phyloP scores from a whole-genome alignment of 2,329 filamentous ascomycete genomes.

The Herpotrichia juniperi region DNA sequence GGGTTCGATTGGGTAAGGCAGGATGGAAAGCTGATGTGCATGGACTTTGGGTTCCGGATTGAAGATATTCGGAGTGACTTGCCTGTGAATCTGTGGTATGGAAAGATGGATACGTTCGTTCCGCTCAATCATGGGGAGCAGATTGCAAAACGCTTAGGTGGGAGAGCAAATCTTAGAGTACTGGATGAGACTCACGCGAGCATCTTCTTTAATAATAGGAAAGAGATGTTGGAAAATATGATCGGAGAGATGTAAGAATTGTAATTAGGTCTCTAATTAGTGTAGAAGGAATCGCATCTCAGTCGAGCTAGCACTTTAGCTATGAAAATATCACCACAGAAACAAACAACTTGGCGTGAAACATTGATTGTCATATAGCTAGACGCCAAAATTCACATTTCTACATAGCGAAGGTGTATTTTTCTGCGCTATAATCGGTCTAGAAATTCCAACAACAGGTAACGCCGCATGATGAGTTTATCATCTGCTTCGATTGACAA shows the following conservation, averaged over 20 bases:
- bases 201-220: conserved; percentile 18
- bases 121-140: conserved; percentile 42
- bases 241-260: conserved; percentile 9
- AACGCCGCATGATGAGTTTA: no score
- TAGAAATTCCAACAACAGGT: no score
- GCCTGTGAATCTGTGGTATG: conserved; percentile 47
- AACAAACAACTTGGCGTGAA: no score
- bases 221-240: conserved; percentile 24
- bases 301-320: no score
- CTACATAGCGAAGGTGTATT: no score
- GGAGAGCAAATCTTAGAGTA: conserved; percentile 33
- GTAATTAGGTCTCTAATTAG: no score
- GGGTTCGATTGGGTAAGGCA: conserved; percentile 34
- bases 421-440: no score
- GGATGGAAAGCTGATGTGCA: conserved; percentile 38
- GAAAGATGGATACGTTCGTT: conserved; percentile 39
- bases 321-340: no score
- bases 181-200: conserved; percentile 45
- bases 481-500: no score
- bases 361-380: no score
- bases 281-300: no score
- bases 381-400: no score
- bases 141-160: conserved; percentile 37
- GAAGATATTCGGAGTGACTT: conserved; percentile 44
- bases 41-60: conserved; percentile 41